phyloP scores from a whole-genome alignment of 2,329 filamentous ascomycete genomes.

The Nigrospora oryzae region DNA sequence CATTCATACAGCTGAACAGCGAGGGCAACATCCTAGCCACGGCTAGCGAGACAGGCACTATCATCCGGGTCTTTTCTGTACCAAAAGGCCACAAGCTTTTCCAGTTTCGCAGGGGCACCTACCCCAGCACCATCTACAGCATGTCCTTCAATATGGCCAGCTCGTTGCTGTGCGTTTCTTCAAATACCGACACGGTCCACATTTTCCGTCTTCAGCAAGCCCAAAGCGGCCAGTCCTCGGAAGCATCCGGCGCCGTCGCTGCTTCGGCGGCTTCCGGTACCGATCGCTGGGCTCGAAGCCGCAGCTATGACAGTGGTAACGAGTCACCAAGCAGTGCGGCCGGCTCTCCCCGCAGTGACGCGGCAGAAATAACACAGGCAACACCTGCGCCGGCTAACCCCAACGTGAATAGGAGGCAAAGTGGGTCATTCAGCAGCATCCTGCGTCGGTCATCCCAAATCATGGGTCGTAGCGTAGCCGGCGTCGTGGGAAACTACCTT shows the following conservation, averaged over 20 bases:
- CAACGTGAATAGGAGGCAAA: constrained; percentile 35
- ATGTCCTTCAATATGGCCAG: constrained; percentile 98
- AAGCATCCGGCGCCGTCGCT: constrained; percentile 26
- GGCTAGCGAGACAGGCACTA: constrained; percentile 93
- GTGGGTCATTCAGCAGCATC: constrained; percentile 82
- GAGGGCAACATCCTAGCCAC: constrained; percentile 89
- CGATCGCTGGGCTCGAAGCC: constrained; percentile 45
- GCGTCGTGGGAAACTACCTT: constrained; percentile 83
- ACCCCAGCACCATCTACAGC: constrained; percentile 92
- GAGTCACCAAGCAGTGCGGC: constrained; percentile 39
- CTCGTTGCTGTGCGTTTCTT: constrained; percentile 89
- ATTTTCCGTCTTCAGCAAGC: constrained; percentile 71
- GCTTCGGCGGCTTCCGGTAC: constrained; percentile 29
- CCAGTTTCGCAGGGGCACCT: constrained; percentile 91
- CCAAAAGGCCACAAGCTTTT: constrained; percentile 88
- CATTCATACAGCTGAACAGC: constrained; percentile 83
- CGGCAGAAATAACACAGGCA: constrained; percentile 25
- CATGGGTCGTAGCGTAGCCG: constrained; percentile 81
- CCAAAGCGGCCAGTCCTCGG: constrained; percentile 22
- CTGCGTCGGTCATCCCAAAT: constrained; percentile 91
- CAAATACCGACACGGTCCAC: constrained; percentile 91
- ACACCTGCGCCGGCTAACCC: constrained; percentile 13
- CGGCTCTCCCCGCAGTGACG: constrained; percentile 39
- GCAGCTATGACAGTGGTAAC: constrained; percentile 46
- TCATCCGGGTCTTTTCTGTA: constrained; percentile 91